Conservation (phyloP, 768 basidiomycete genomes). For the Panaeolus cyanescens region DNA sequence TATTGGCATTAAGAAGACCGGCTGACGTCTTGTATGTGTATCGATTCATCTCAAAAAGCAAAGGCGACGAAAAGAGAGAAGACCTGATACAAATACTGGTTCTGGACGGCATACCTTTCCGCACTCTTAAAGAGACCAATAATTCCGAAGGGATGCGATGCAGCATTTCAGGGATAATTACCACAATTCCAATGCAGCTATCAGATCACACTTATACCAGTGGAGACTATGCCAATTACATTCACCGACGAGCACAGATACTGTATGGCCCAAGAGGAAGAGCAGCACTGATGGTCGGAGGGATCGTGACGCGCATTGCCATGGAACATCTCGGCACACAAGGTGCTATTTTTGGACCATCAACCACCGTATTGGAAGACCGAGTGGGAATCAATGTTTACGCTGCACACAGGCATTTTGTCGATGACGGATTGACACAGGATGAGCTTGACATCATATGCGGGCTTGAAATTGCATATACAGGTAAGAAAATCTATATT, state of each 20-base stretch:
- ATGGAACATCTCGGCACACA: conserved; percentile 2
- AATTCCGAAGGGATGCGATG: too few relatives aligned
- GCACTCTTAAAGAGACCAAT: too few relatives aligned
- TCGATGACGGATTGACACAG: conserved; percentile 14
- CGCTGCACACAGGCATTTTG: neutral
- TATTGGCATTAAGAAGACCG: too few relatives aligned
- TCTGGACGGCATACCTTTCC: too few relatives aligned
- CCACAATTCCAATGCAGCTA: neutral
- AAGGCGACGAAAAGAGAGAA: too few relatives aligned
- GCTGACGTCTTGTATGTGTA: too few relatives aligned
- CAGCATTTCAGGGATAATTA: too few relatives aligned
- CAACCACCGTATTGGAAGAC: neutral
- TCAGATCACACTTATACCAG: neutral
- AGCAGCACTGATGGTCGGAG: conserved; percentile 10
- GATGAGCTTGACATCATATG: conserved; percentile 15
- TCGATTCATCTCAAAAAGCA: too few relatives aligned
- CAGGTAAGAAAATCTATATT: conserved; percentile 11
- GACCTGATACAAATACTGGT: too few relatives aligned
- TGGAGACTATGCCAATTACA: neutral
- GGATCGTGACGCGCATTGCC: conserved; percentile 13
- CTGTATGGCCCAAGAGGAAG: conserved; percentile 1
- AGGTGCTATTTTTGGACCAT: conserved; percentile 9
- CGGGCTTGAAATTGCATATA: conserved; percentile 12
- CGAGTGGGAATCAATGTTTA: conserved; percentile 2
- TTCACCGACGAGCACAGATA: neutral